These are phyloP conservation scores for Berberis vulgaris DNA, from an alignment of 164 flowering plant genomes.

Conservation along the genomic window DNA sequence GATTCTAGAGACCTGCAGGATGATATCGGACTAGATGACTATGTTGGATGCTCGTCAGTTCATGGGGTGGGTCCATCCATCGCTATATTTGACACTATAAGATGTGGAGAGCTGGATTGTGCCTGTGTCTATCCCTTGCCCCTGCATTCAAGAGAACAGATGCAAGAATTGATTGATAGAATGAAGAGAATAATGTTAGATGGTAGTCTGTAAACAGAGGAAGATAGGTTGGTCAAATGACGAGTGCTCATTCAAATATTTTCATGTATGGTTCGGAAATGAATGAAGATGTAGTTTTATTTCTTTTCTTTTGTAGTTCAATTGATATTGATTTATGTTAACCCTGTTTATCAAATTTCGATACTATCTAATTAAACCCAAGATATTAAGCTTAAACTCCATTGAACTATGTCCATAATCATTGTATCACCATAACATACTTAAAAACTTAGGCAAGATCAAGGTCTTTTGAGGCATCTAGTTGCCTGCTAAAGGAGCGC, in stretches of 20 bases:
- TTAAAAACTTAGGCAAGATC: too few species aligned
- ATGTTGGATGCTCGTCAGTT: slow-evolving; percentile 53
- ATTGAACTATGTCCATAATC: not conserved
- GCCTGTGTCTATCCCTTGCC: slow-evolving; percentile 71
- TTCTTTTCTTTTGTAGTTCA: too few species aligned
- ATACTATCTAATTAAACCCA: too few species aligned
- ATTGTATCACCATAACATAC: not conserved
- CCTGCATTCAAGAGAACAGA: slow-evolving; percentile 72
- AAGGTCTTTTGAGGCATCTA: too few species aligned
- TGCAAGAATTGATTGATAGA: slow-evolving; percentile 40
- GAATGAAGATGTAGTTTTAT: too few species aligned
- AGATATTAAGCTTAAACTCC: too few species aligned
- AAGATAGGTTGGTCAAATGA: not conserved
- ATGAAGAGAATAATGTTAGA: slow-evolving; percentile 48
- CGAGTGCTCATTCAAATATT: not conserved
- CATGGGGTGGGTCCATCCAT: slow-evolving; percentile 82
- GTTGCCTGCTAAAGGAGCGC: too few species aligned
- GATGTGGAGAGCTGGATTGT: slow-evolving; percentile 58
- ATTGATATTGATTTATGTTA: too few species aligned
- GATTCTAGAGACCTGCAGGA: slow-evolving; percentile 18
- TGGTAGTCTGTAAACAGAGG: slow-evolving; percentile 1
- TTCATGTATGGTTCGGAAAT: not conserved
- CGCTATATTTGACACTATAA: slow-evolving; percentile 54
- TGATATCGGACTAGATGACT: slow-evolving; percentile 55
- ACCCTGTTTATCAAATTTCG: too few species aligned